A percentile compares a stretch with the other conserved stretches of the same genome.
These are phyloP conservation scores for Barnettozyma siamensis DNA, from an alignment of 805 yeast genomes.

Conservation along the genomic window DNA sequence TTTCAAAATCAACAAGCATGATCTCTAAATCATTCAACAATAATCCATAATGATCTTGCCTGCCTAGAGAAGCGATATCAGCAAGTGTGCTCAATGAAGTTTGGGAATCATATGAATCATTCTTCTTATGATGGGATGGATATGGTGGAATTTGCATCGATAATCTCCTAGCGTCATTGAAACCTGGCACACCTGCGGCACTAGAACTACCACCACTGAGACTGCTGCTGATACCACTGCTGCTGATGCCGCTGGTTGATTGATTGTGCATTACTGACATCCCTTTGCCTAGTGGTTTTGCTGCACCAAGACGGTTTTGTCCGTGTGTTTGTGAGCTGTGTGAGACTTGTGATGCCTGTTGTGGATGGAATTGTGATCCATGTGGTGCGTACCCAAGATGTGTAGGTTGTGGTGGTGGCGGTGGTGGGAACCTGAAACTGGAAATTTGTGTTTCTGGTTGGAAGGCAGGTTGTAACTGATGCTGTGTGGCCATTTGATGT, in stretches of 20 bases:
- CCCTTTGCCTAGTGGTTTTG: too few relatives aligned
- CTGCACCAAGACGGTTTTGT: too few relatives aligned
- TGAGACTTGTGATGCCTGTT: too few relatives aligned
- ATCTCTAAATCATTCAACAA: constrained; percentile 11
- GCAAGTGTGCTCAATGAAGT: constrained; percentile 22
- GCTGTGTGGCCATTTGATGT: too few relatives aligned
- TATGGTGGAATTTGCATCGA: constrained; percentile 13
- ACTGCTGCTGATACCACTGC: too few relatives aligned
- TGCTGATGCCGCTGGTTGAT: too few relatives aligned
- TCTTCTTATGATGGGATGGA: constrained; percentile 10
- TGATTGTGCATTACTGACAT: too few relatives aligned
- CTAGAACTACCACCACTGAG: too few relatives aligned
- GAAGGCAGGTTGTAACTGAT: not conserved
- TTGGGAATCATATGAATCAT: constrained; percentile 22
- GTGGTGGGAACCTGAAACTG: not conserved
- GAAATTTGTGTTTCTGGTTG: not conserved
- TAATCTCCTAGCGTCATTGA: constrained; percentile 3
- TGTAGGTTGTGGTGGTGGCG: not conserved
- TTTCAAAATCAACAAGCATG: constrained; percentile 10
- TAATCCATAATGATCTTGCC: not conserved
- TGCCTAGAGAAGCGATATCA: constrained; percentile 18
- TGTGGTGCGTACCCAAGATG: not conserved
- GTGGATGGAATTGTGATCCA: not conserved
- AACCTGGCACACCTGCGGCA: not conserved
- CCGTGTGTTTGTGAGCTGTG: too few relatives aligned